These are phyloP conservation scores for Ceratobasidium sp. DNA, from an alignment of 1,284 basidiomycete genomes.

Conservation along the genomic window DNA sequence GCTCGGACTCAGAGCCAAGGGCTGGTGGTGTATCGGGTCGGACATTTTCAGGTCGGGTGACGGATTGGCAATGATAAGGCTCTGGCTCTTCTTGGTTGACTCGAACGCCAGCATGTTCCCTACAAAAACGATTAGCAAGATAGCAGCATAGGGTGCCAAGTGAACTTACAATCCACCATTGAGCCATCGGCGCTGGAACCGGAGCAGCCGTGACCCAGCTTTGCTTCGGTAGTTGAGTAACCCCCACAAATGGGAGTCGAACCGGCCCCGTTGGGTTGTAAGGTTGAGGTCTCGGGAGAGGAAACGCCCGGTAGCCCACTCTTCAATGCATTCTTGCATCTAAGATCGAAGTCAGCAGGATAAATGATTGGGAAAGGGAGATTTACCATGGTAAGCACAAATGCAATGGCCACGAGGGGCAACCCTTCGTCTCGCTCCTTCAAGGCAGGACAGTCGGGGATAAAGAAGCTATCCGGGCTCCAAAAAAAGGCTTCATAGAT, in stretches of 20 bases:
- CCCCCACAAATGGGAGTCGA: slow-evolving; percentile 5
- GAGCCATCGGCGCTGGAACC: not conserved
- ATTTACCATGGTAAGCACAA: not conserved
- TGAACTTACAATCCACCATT: not conserved
- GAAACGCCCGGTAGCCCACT: not conserved
- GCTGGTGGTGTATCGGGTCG: not conserved
- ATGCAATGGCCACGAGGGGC: not conserved
- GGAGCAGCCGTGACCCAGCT: no score
- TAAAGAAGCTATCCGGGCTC: not conserved
- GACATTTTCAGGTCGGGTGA: not conserved
- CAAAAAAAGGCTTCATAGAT: slow-evolving; percentile 3
- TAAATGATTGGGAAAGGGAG: no score
- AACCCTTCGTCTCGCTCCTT: not conserved
- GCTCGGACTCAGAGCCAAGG: no score
- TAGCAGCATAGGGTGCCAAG: not conserved
- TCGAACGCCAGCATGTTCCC: not conserved
- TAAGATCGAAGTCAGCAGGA: not conserved
- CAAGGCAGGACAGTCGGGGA: not conserved
- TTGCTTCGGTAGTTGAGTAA: not conserved
- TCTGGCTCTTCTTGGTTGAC: not conserved
- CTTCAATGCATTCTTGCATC: slow-evolving; percentile 12
- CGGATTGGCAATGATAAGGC: not conserved
- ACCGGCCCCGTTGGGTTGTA: not conserved
- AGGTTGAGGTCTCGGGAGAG: not conserved
- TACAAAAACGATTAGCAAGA: not conserved